These are phyloP conservation scores for Phylloporus sp. DNA, from an alignment of 768 basidiomycete species.

Conservation along the genomic window DNA sequence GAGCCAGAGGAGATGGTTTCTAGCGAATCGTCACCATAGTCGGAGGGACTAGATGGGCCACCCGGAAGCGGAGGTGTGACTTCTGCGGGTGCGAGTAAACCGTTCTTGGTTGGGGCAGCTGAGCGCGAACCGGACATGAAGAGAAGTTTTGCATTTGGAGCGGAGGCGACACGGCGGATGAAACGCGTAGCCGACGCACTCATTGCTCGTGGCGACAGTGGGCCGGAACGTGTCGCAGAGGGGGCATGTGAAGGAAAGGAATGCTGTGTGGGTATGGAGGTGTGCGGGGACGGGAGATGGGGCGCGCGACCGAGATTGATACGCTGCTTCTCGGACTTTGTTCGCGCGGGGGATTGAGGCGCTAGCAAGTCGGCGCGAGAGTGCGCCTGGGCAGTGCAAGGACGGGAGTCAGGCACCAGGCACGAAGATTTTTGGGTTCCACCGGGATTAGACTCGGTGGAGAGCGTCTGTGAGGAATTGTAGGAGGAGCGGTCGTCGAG, in stretches of 20 bases:
- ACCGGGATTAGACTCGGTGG: conserved; percentile 60
- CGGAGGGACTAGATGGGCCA: conserved; percentile 45
- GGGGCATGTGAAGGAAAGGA: conserved; percentile 36
- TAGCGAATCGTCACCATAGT: conserved; percentile 64
- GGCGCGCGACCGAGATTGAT: conserved; percentile 45
- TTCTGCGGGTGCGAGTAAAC: conserved; percentile 70
- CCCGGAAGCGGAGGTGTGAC: conserved; percentile 52
- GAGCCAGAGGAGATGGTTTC: conserved; percentile 79
- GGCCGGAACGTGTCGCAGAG: conserved; percentile 39
- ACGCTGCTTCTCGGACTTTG: conserved; percentile 49
- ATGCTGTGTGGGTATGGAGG: conserved; percentile 38
- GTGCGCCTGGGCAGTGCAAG: conserved; percentile 8
- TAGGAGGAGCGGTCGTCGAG: conserved; percentile 66
- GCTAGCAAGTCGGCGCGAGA: conserved; percentile 18
- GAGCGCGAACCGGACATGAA: conserved; percentile 63
- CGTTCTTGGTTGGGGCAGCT: conserved; percentile 65
- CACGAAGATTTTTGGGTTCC: conserved; percentile 28
- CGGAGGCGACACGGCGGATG: conserved; percentile 92
- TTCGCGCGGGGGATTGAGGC: conserved; percentile 26
- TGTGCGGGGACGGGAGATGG: conserved; percentile 30
- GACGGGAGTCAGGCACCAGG: conserved; percentile 28
- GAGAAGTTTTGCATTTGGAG: conserved; percentile 92
- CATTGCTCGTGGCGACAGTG: conserved; percentile 66
- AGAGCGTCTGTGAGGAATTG: conserved; percentile 74
- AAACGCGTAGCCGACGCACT: conserved; percentile 80